Evolutionary conservation across 352 stramenopile genomes (phyloP).

Genomic region (Pythium biforme): DNA sequence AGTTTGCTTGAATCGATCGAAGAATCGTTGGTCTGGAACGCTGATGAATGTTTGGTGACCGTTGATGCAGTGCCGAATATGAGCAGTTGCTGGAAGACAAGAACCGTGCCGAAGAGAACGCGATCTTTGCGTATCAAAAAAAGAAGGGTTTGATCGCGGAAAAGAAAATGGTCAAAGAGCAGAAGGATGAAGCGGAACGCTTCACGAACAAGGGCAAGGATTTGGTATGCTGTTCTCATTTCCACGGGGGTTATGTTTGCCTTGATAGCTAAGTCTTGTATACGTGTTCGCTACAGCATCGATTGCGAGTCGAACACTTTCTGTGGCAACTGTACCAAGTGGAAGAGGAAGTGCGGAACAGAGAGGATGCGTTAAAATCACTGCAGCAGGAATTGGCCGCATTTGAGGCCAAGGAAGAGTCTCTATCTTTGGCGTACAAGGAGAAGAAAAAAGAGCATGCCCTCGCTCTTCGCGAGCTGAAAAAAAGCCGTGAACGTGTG

Average conservation of each 20-base stretch:
- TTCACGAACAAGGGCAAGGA: slow-evolving; percentile 73
- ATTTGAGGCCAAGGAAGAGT: slow-evolving; percentile 52
- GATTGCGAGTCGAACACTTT: slow-evolving; percentile 91
- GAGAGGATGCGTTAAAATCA: slow-evolving; percentile 71
- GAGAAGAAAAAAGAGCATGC: slow-evolving; percentile 79
- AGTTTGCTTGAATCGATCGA: not conserved
- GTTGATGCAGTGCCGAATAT: slow-evolving; percentile 54
- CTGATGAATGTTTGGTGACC: not conserved
- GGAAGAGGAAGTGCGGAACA: slow-evolving; percentile 83
- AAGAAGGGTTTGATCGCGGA: slow-evolving; percentile 95
- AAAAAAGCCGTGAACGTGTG: slow-evolving; percentile 62
- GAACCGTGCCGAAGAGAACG: slow-evolving; percentile 91
- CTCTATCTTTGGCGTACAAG: slow-evolving; percentile 41
- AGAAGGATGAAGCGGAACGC: slow-evolving; percentile 92
- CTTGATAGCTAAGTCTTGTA: not conserved
- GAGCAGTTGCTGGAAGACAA: slow-evolving; percentile 87
- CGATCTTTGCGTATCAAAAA: slow-evolving; percentile 95
- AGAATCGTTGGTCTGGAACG: not conserved
- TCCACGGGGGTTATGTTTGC: not conserved
- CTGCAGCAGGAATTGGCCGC: slow-evolving; percentile 43
- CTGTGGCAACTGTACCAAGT: slow-evolving; percentile 97
- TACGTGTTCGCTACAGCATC: slow-evolving; percentile 34
- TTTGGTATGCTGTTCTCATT: slow-evolving; percentile 37
- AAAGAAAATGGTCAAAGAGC: slow-evolving; percentile 92
- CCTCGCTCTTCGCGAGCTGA: slow-evolving; percentile 52